These are phyloP conservation scores for Pochonia chlamydosporia DNA, from an alignment of 2,329 filamentous ascomycete species.

Conservation along the genomic window DNA sequence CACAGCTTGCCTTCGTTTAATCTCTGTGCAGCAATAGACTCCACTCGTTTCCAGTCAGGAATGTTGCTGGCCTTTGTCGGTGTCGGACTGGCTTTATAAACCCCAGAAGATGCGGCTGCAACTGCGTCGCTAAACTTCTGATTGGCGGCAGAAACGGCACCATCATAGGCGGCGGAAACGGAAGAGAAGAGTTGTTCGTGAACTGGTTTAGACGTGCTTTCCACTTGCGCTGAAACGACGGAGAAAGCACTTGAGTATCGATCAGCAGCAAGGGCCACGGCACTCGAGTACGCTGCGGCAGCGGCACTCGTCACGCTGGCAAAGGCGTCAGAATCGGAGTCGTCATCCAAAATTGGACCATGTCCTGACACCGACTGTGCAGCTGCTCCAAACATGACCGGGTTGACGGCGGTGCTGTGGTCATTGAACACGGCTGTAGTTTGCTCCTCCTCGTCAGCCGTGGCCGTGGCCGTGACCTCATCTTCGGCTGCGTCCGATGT, in stretches of 20 bases:
- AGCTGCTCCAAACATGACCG: conserved; percentile 43
- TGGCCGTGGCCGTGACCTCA: neutral
- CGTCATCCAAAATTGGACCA: conserved; percentile 41
- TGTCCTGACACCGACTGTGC: conserved; percentile 44
- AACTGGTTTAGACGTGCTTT: conserved; percentile 62
- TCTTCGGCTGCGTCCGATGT: neutral
- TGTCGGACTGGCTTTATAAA: conserved; percentile 44
- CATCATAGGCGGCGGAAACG: conserved; percentile 62
- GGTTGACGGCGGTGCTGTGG: conserved; percentile 17
- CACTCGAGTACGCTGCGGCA: conserved; percentile 56
- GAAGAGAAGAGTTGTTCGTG: conserved; percentile 66
- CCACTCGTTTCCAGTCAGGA: conserved; percentile 42
- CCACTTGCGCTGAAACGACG: conserved; percentile 59
- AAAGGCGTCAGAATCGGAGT: conserved; percentile 28
- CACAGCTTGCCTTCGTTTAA: conserved; percentile 64
- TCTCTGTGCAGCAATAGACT: conserved; percentile 63
- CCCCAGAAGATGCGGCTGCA: conserved; percentile 42
- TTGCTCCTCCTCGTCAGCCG: conserved; percentile 19
- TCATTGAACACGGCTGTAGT: conserved; percentile 13
- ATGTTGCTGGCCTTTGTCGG: conserved; percentile 33
- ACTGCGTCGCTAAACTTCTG: conserved; percentile 50
- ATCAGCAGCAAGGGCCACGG: conserved; percentile 58
- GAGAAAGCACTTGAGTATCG: conserved; percentile 65
- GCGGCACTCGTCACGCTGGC: conserved; percentile 38
- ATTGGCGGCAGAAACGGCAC: conserved; percentile 57